A percentile compares a stretch with the other conserved stretches of the same genome.
These are phyloP conservation scores for Populus hybrid DNA, from an alignment of 441 rosid genomes.

Conservation along the genomic window DNA sequence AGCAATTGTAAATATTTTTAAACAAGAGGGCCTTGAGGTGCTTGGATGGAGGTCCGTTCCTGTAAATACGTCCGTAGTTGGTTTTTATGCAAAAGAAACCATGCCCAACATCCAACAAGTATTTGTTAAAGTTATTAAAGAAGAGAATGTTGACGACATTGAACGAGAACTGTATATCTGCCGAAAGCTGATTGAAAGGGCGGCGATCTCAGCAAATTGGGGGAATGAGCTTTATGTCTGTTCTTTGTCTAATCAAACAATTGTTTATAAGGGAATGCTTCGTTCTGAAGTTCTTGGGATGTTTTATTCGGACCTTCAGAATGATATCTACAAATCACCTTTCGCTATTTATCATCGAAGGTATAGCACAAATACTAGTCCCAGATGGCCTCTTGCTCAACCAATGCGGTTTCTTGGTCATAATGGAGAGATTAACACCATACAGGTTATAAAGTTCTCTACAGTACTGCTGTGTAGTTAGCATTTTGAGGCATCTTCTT, in stretches of 20 bases:
- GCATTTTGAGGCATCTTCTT: constrained; percentile 19
- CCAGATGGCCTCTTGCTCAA: constrained; percentile 99
- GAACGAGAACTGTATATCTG: constrained; percentile 96
- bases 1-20: constrained; percentile 76
- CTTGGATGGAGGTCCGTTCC: constrained; percentile 99
- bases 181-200: constrained; percentile 82
- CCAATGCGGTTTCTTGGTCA: constrained; percentile 99
- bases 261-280: constrained; percentile 99
- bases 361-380: constrained; percentile 98
- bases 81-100: constrained; percentile 89
- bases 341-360: constrained; percentile 97
- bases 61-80: constrained; percentile 79
- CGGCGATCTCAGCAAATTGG: constrained; percentile 63
- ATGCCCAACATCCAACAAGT: constrained; percentile 96
- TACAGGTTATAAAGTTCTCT: constrained; percentile 57
- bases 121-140: constrained; percentile 80
- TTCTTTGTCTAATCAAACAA: constrained; percentile 91
- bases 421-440: constrained; percentile 98
- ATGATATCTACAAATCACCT: constrained; percentile 69
- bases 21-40: constrained; percentile 93
- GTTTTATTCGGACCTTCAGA: constrained; percentile 85
- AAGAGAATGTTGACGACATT: constrained; percentile 79
- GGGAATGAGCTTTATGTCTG: constrained; percentile 90
- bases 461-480: constrained; percentile 10
- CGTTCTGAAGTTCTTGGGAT: constrained; percentile 93